A percentile compares a stretch with the other conserved stretches of the same genome.
phyloP scores from a whole-genome alignment of 768 basidiomycete genomes.

The Lactarius tabidus region DNA sequence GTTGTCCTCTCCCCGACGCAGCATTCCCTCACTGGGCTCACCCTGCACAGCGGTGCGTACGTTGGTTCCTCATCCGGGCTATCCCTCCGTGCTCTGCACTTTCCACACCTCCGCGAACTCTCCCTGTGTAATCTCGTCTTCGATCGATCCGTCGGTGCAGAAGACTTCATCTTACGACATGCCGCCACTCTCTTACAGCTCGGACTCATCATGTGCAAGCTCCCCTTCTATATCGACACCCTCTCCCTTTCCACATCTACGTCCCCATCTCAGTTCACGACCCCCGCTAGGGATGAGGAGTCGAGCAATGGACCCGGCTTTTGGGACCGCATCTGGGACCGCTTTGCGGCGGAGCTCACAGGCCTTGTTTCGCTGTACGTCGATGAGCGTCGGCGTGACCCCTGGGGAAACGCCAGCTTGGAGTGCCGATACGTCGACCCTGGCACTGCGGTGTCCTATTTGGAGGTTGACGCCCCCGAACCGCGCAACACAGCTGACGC shows the following conservation, averaged over 20 bases:
- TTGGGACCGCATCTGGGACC: not conserved
- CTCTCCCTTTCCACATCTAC: no score
- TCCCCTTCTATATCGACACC: not conserved
- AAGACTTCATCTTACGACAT: not conserved
- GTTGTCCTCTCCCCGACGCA: not conserved
- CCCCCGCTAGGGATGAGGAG: not conserved
- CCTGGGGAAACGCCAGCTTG: not conserved
- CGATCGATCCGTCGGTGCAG: not conserved
- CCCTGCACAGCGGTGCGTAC: not conserved
- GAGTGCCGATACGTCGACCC: not conserved
- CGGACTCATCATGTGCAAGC: not conserved
- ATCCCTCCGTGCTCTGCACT: not conserved
- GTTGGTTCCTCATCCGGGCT: not conserved
- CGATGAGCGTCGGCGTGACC: not conserved
- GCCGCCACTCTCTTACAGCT: not conserved
- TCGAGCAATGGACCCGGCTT: not conserved
- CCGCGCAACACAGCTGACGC: not conserved
- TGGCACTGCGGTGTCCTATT: not conserved
- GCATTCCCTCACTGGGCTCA: not conserved
- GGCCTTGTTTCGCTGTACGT: not conserved
- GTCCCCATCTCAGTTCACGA: not conserved
- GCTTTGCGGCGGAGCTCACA: not conserved
- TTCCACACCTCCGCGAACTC: not conserved
- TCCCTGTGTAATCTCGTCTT: not conserved
- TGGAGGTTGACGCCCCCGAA: not conserved